phyloP scores from a whole-genome alignment of 768 basidiomycete genomes.

The Piloderma croceum region DNA sequence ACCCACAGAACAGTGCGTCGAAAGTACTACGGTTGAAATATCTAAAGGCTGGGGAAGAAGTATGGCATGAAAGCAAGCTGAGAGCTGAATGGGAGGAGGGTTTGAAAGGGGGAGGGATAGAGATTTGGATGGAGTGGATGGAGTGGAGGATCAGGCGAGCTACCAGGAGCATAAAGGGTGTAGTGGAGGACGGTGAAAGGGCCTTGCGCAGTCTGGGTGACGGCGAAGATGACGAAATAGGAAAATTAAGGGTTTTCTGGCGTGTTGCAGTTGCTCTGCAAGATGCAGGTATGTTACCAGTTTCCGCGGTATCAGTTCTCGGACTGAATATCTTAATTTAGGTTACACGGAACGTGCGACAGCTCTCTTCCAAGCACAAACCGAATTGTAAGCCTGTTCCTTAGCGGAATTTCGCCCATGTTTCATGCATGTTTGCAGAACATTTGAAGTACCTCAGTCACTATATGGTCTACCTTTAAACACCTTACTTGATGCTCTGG shows the following conservation, averaged over 20 bases:
- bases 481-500: slow-evolving; percentile 51
- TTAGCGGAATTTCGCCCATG: neutral
- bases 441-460: slow-evolving; percentile 50
- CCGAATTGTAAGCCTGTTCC: slow-evolving; percentile 59
- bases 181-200: slow-evolving; percentile 48
- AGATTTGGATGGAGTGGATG: slow-evolving; percentile 76
- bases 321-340: slow-evolving; percentile 21
- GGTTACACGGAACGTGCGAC: slow-evolving; percentile 70
- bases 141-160: slow-evolving; percentile 62
- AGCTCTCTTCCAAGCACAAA: slow-evolving; percentile 79
- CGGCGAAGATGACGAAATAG: slow-evolving; percentile 43
- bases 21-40: slow-evolving; percentile 53
- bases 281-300: slow-evolving; percentile 52
- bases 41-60: slow-evolving; percentile 65
- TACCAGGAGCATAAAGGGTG: slow-evolving; percentile 42
- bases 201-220: slow-evolving; percentile 38
- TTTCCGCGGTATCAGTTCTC: slow-evolving; percentile 3
- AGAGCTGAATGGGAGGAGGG: slow-evolving; percentile 66
- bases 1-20: slow-evolving; percentile 47
- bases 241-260: slow-evolving; percentile 64
- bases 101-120: slow-evolving; percentile 44
- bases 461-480: slow-evolving; percentile 40
- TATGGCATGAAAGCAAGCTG: slow-evolving; percentile 57
- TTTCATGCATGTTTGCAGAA: slow-evolving; percentile 40
- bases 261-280: slow-evolving; percentile 55